Percentiles rank a stretch among this genome's conserved stretches.
These are phyloP conservation scores for Solanum pinnatisectum DNA, from an alignment of 257 asterid genomes.

Conservation along the genomic window DNA sequence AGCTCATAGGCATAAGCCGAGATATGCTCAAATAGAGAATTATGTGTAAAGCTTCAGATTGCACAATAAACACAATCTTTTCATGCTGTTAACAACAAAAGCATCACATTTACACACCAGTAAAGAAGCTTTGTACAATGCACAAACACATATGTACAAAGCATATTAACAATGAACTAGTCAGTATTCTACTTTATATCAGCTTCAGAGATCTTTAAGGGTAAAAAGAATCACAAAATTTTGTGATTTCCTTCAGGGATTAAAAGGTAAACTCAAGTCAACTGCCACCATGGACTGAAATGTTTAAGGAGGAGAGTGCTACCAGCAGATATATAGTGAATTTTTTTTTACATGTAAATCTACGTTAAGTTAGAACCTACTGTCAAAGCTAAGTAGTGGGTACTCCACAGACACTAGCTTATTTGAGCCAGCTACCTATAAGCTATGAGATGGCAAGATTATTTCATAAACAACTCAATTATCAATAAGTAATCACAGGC, in stretches of 20 bases:
- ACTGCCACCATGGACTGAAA: background rate
- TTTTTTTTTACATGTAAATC: background rate
- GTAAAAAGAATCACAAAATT: background rate
- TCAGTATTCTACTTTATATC: background rate
- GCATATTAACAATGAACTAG: background rate
- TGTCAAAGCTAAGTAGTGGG: background rate
- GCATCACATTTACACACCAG: background rate
- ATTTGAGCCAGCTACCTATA: background rate
- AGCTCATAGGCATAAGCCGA: background rate
- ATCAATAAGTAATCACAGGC: background rate
- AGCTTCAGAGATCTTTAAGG: background rate
- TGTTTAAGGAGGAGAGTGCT: background rate
- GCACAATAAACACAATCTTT: background rate
- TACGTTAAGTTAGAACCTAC: background rate
- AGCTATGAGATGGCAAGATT: background rate
- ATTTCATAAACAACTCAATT: background rate
- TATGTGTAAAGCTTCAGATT: background rate
- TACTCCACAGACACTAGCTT: background rate
- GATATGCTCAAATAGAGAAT: background rate
- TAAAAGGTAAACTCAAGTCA: background rate
- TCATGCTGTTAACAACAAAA: background rate
- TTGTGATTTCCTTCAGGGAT: background rate
- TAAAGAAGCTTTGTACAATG: background rate
- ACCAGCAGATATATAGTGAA: background rate
- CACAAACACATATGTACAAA: background rate